A percentile compares a stretch with the other conserved stretches of the same genome.
Evolutionary conservation across 2,329 filamentous ascomycete genomes (phyloP).

Genomic region (Dendryphion nanum): DNA sequence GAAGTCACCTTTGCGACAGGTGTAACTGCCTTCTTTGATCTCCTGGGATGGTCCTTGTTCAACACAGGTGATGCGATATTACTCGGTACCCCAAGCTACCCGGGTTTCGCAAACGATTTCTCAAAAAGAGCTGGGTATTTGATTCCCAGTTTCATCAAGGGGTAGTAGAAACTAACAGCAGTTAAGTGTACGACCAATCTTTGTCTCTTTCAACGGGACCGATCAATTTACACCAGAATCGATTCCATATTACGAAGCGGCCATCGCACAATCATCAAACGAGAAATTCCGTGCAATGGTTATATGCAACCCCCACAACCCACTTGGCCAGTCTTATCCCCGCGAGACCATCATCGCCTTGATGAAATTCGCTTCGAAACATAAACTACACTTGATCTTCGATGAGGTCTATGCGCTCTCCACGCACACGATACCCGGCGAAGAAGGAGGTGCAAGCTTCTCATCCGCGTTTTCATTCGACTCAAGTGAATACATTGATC

Average conservation of each 20-base stretch:
- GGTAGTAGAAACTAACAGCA: too few relatives aligned
- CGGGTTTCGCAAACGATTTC: conserved; percentile 50
- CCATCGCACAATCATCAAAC: conserved; percentile 29
- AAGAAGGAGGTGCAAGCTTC: conserved; percentile 10
- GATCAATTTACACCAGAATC: conserved; percentile 40
- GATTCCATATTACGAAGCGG: conserved; percentile 39
- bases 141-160: too few relatives aligned
- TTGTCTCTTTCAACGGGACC: conserved; percentile 34
- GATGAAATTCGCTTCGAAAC: conserved; percentile 50
- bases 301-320: conserved; percentile 46
- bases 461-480: conserved; percentile 5
- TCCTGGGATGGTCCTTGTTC: conserved; percentile 41
- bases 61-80: conserved; percentile 4
- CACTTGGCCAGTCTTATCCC: conserved; percentile 32
- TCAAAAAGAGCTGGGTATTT: too few relatives aligned
- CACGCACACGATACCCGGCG: conserved; percentile 45
- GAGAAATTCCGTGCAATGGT: conserved; percentile 40
- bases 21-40: conserved; percentile 43
- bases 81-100: conserved; percentile 43
- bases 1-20: conserved; percentile 44
- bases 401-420: conserved; percentile 61
- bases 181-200: conserved; percentile 36
- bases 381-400: conserved; percentile 53
- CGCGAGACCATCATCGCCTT: conserved; percentile 33
- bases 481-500: conserved; percentile 53